Base-by-base conservation (phyloP, 768 basidiomycete genomes). In the Kwoniella sp. region DNA sequence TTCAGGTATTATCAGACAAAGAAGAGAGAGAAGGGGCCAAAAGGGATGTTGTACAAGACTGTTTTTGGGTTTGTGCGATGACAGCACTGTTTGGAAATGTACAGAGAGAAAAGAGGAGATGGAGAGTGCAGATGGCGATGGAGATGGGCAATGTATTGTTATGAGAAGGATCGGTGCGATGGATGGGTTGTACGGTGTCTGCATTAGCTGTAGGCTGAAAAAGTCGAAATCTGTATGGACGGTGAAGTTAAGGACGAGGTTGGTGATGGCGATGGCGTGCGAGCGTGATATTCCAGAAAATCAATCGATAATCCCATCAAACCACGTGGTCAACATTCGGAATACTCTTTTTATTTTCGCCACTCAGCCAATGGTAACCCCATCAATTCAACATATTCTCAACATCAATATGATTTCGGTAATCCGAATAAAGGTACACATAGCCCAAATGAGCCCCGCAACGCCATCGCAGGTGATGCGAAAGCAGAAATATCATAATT, bases 251-350 rank as follows among this genome's bases (percentile, higher is more conserved):
- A n/a, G 48, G 13, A 8, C 36, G 46, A n/a, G n/a, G n/a, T n/a
- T n/a, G n/a, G n/a, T n/a, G n/a, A n/a, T n/a, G n/a, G n/a, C 30
- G 26, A 60, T 60, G 58, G 58, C 58, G 58, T 60, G 58, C 46
- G 40, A 50, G 21, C 27, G 30, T 25, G 22, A 52, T 22, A 60
- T 52, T 51, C 57, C 47, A 58, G 57, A 58, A 44, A 44, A 44
- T 44, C 40, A 44, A 44, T 44, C 40, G 40, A 44, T 44, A 22
- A 27, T 25, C n/a, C n/a, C 15, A 21, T 21, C 33, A 52, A 60
- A 24, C 22, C 58, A 60, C 58, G 58, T 60, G 58, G 49, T 33
- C 17, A 37, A 26, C 8, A 51, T 60, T 60, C 58, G 29, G 58
- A 60, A 60, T 60, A 33, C 37, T n/a, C n/a, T n/a, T n/a, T n/a